A percentile compares a stretch with the other conserved stretches of the same genome.
Evolutionary conservation across 2,329 filamentous ascomycete genomes (phyloP).

Genomic region (Exophiala calicioides): DNA sequence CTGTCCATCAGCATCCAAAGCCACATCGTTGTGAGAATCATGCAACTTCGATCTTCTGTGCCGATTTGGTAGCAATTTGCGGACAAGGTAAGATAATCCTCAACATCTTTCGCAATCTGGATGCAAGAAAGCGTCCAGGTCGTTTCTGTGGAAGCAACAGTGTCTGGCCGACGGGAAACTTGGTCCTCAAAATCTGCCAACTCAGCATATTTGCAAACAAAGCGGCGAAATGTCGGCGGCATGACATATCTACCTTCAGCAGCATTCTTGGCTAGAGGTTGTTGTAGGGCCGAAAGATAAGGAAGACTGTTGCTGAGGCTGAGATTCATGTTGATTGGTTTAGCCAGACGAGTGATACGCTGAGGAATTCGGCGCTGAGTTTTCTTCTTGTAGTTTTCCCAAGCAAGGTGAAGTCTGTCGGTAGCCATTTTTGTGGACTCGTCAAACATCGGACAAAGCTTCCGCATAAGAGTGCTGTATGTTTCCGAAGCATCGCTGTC

Average conservation of each 20-base stretch:
- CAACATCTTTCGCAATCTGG: slow-evolving; percentile 4
- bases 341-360: slow-evolving; percentile 43
- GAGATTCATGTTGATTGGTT: slow-evolving; percentile 37
- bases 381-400: slow-evolving; percentile 44
- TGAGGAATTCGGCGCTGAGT: slow-evolving; percentile 43
- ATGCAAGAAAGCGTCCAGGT: neutral
- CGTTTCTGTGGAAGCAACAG: neutral
- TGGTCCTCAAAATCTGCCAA: slow-evolving; percentile 4
- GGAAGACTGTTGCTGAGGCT: slow-evolving; percentile 44
- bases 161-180: slow-evolving; percentile 1
- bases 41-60: slow-evolving; percentile 53
- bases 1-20: slow-evolving; percentile 61
- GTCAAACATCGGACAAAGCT: slow-evolving; percentile 3
- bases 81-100: slow-evolving; percentile 38
- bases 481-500: slow-evolving; percentile 29
- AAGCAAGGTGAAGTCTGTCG: slow-evolving; percentile 38
- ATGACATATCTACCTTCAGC: neutral
- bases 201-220: slow-evolving; percentile 6
- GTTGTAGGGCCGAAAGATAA: slow-evolving; percentile 33
- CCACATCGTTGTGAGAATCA: slow-evolving; percentile 58
- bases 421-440: slow-evolving; percentile 35
- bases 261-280: neutral
- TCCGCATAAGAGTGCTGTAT: neutral
- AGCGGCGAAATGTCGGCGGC: neutral
- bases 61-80: slow-evolving; percentile 45